Evolutionary conservation across 805 yeast species (phyloP), one percentile per base, ranked within the genome.

Genomic region (Cyberlindnera mycetangii): DNA sequence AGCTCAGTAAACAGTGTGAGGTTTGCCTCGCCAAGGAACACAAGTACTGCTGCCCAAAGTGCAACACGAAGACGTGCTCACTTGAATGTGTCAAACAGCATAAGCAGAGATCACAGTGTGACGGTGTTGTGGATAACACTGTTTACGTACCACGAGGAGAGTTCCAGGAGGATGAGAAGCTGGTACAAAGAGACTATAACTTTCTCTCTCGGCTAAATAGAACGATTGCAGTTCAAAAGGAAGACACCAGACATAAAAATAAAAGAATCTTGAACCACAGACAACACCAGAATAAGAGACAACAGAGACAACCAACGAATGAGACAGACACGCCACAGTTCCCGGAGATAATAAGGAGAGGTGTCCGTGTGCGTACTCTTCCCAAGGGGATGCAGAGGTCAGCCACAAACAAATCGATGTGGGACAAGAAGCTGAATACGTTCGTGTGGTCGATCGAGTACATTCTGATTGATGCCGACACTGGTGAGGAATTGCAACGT

Each of bases 361-460:
- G 90, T 30, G 90, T 85, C 3, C 66, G 77, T 39, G 79, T 89
- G 22, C 66, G 73, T 20, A 67, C 72, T 24, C 59, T 85, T 19
- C 95, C 96, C 0, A 67, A 67, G 18, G 95, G 93, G 0, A 86
- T 89, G 95, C 74, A 80, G 15, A 65, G 95, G 37, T 70, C 86
- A 2, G 58, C 59, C 5, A 61, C 70, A 45, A 89, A 89, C 58
- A 82, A 79, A 53, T 76, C 89, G 0, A 80, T 81, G 3, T 85
- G 79, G 73, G 90, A 88, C 60, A 76, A 78, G 59, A 74, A 74
- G 48, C 65, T 71, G 48, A 76, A 80, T 41, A 60, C 74, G 7
- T 88, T 76, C 59, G 76, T 75, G 15, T 89, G 97, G 97, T 83
- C 95, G 0, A 64, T 89, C 0, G 95, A 89, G 59, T 85, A 89